Evolutionary conservation across 257 asterid genomes (phyloP).

Genomic region (Nicotiana sylvestris): DNA sequence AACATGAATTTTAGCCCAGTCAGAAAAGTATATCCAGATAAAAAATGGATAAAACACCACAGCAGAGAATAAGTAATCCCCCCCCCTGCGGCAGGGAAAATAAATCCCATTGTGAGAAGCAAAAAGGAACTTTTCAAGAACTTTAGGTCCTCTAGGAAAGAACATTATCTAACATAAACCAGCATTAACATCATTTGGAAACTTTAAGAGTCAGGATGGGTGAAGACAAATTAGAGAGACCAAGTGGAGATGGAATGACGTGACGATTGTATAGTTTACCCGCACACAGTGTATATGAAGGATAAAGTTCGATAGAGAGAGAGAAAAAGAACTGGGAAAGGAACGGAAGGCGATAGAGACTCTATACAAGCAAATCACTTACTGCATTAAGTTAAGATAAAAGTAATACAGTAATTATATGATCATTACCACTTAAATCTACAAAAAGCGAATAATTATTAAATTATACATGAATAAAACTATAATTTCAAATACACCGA

Average conservation of each 20-base stretch:
- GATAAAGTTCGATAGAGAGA: background rate
- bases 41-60: background rate
- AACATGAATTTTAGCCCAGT: background rate
- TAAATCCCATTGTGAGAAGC: background rate
- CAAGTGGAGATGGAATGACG: background rate
- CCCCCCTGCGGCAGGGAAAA: background rate
- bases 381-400: background rate
- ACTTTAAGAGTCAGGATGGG: background rate
- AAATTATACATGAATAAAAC: too few relatives aligned
- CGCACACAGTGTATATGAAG: background rate
- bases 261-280: background rate
- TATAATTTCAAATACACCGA: background rate
- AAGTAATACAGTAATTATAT: background rate
- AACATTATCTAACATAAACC: background rate
- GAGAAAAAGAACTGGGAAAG: background rate
- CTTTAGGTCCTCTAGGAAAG: background rate
- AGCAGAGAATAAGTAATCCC: background rate
- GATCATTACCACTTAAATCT: background rate
- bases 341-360: background rate
- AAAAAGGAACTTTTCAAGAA: background rate
- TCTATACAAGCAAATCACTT: background rate
- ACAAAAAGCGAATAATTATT: background rate
- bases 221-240: background rate
- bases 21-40: background rate
- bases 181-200: background rate